Conservation (phyloP, 2,329 filamentous ascomycete genomes). For the Penicillium sp. region DNA sequence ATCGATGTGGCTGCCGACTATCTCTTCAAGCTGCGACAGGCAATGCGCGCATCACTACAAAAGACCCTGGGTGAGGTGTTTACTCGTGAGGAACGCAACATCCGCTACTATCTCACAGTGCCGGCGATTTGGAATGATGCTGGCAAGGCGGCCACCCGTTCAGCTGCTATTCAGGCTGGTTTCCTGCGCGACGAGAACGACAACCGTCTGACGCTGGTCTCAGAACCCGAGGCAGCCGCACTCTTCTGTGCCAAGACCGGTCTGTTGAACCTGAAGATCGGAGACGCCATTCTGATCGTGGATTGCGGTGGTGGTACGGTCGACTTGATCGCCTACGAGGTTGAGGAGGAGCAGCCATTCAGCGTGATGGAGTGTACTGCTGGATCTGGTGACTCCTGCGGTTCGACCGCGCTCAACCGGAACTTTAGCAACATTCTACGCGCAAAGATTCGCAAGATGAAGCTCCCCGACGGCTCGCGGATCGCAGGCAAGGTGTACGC, state of each 20-base stretch:
- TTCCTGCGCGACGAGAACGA: constrained; percentile 97
- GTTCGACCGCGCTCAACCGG: constrained; percentile 94
- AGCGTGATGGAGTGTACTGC: constrained; percentile 96
- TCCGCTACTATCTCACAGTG: constrained; percentile 96
- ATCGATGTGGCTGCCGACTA: constrained; percentile 99
- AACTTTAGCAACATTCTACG: constrained; percentile 98
- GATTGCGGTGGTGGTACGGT: constrained; percentile 98
- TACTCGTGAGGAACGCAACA: constrained; percentile 95
- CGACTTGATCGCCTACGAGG: constrained; percentile 97
- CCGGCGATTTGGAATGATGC: constrained; percentile 99
- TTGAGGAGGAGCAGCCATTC: constrained; percentile 95
- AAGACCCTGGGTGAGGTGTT: constrained; percentile 97
- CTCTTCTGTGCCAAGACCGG: constrained; percentile 98
- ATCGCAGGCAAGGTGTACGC: constrained; percentile 97
- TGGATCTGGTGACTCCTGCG: constrained; percentile 94
- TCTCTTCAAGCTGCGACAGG: constrained; percentile 94
- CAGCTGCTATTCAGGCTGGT: constrained; percentile 92
- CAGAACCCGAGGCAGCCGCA: constrained; percentile 92
- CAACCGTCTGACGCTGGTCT: constrained; percentile 88
- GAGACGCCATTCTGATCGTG: constrained; percentile 95
- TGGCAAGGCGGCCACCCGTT: constrained; percentile 91
- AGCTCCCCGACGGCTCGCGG: constrained; percentile 91
- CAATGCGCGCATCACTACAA: constrained; percentile 90
- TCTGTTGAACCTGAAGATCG: constrained; percentile 91
- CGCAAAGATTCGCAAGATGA: constrained; percentile 99